Evolutionary conservation across 345 rosid genomes (phyloP), one percentile per base, ranked within the genome.

Genomic region (Sisymbrium irio): DNA sequence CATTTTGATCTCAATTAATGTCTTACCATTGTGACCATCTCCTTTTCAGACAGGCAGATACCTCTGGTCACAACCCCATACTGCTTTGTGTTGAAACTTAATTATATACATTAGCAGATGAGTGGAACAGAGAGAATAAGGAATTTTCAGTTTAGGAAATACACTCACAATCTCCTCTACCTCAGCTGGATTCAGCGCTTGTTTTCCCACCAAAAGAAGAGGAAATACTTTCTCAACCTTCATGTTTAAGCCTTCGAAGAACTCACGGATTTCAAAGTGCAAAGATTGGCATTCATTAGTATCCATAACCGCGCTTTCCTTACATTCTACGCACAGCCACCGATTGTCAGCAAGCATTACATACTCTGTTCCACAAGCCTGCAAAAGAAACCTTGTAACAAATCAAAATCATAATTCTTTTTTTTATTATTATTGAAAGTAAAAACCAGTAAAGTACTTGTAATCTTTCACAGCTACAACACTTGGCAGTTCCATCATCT

Each of bases 121-220:
- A 22, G 25, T 22, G 25, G 3, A 22, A 22, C 25, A 54, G 11
- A 41, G 17, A 3, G 42, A 74, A 74, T 54, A 36, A 37, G 33
- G 20, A 59, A 49, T 25, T 39, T 13, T 15, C 60, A 4, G 37
- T 1, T 22, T 22, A 22, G 1, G 25, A 1, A 22, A 22, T 22
- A 22, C 59, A 28, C 77, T 81, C 82, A 91, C 98, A 65, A 76
- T 79, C 71, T 89, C 89, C 76, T 94, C 96, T 4, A 82, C 75
- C 35, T 86, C 86, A 46, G 97, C 98, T 81, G 85, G 90, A 49
- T 88, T 89, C 0, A 94, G 89, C 6, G 97, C 96, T 70, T 87
- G 86, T 77, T 91, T 80, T 77, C 88, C 90, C 5, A 94, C 97
- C 0, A 94, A 76, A 78, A 89, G 87, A 92, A 94, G 78, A 7